Evolutionary conservation across 116 monocot genomes (phyloP), one percentile per base, ranked within the genome.

Genomic region (Dioscorea cayenensis): DNA sequence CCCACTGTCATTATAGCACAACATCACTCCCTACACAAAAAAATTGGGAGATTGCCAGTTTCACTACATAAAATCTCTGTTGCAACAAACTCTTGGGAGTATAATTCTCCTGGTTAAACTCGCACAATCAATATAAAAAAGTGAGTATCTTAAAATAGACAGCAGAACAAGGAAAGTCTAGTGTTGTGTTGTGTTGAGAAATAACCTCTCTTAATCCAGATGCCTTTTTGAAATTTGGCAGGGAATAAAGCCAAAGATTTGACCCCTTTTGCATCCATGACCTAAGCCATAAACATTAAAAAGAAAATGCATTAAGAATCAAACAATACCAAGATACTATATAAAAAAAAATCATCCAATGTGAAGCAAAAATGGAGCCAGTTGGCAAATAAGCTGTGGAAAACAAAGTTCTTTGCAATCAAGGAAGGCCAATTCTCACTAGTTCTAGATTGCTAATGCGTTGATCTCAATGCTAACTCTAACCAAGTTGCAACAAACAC

Each of bases 141-240:
- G 52, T 16, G 10, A 52, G 4, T 1, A 13, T 52, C 12, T 16
- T 14, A 52, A 12, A 28, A 63, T 0, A 22, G 63, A 28, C 23
- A 60, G 21, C 59, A 60, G 21, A 21, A 60, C 21, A 60, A 21
- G 59, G 59, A 21, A 60, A 17, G 2, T 60, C 21, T 19, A 1
- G 25, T 25, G 25, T 25, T 25, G 25, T 25, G 25, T 25, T 25
- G 25, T 21, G 59, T 60, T 9, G 51, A 7, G 14, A 65, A 69
- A 36, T 63, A 35, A 93, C 99, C 99, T 82, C 66, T 90, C 82
- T 94, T 99, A 64, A 99, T 99, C 94, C 99, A 99, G 71, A 94
- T 77, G 82, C 89, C 89, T 82, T 66, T 99, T 49, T 94, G 89
- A 78, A 99, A 99, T 77, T 89, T 91, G 51, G 94, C 94, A 16